A percentile compares a stretch with the other conserved stretches of the same genome.
Conservation (phyloP, 257 asterid genomes). For the Solanum tarijense region DNA sequence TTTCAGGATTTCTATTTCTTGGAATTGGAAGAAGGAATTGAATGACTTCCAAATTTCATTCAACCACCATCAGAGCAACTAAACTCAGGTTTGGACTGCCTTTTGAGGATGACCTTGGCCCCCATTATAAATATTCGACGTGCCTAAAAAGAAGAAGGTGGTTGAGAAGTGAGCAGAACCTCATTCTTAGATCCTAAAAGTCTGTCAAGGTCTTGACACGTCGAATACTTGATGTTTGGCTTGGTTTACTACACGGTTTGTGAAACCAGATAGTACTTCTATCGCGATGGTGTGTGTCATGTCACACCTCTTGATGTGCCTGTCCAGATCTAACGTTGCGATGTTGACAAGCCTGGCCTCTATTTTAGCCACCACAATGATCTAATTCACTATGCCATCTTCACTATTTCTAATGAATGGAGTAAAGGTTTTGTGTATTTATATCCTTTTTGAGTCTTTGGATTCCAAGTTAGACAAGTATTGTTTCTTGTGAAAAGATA, state of each 20-base stretch:
- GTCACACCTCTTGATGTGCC: background rate
- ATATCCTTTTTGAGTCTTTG: background rate
- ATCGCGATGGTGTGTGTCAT: background rate
- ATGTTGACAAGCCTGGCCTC: background rate
- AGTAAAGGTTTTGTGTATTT: background rate
- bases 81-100: background rate
- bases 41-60: background rate
- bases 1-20: background rate
- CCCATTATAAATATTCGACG: background rate
- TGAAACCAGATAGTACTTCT: background rate
- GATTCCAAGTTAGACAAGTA: background rate
- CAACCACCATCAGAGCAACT: background rate
- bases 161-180: background rate
- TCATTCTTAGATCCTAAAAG: background rate
- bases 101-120: background rate
- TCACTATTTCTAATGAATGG: background rate
- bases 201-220: background rate
- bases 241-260: background rate
- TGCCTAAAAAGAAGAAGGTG: background rate
- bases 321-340: background rate
- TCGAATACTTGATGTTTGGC: background rate
- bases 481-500: background rate
- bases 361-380: background rate
- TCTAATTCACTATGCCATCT: background rate
- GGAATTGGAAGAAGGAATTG: background rate